Conservation (phyloP, 2,329 filamentous ascomycete species). For the Aspergillus intermedius region DNA sequence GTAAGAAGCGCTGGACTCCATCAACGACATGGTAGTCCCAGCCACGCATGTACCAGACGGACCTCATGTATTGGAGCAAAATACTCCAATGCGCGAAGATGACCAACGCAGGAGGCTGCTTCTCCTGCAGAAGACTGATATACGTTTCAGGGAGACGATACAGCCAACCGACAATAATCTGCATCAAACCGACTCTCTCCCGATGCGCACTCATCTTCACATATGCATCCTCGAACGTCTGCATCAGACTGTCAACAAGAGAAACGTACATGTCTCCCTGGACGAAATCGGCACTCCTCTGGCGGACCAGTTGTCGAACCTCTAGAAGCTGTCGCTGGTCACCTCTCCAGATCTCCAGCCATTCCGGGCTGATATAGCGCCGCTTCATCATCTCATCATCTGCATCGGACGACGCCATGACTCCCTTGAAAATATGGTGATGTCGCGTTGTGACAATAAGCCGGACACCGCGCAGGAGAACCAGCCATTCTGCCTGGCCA, state of each 20-base stretch:
- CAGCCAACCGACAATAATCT: slow-evolving; percentile 23
- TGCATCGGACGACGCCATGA: neutral
- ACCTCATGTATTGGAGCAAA: slow-evolving; percentile 17
- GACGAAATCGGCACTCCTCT: slow-evolving; percentile 9
- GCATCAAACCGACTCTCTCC: slow-evolving; percentile 13
- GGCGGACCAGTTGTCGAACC: slow-evolving; percentile 10
- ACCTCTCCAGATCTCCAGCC: slow-evolving; percentile 10
- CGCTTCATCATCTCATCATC: neutral
- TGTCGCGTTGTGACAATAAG: slow-evolving; percentile 15
- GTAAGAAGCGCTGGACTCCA: slow-evolving; percentile 18
- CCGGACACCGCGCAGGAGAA: slow-evolving; percentile 26
- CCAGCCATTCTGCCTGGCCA: slow-evolving; percentile 26
- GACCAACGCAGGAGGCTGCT: slow-evolving; percentile 21
- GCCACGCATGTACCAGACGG: slow-evolving; percentile 26
- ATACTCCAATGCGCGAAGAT: slow-evolving; percentile 27
- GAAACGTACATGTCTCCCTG: slow-evolving; percentile 6
- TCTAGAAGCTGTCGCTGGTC: slow-evolving; percentile 2
- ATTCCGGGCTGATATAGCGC: slow-evolving; percentile 1
- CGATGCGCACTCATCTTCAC: slow-evolving; percentile 9
- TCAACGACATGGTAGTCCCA: slow-evolving; percentile 28
- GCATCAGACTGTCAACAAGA: slow-evolving; percentile 9
- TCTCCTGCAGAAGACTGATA: slow-evolving; percentile 18
- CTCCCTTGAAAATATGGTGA: slow-evolving; percentile 11
- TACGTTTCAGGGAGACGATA: slow-evolving; percentile 20
- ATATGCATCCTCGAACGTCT: slow-evolving; percentile 13